A percentile compares a stretch with the other conserved stretches of the same genome.
Evolutionary conservation across 306 rosid species (phyloP).

Genomic region (Crotalaria pallida): DNA sequence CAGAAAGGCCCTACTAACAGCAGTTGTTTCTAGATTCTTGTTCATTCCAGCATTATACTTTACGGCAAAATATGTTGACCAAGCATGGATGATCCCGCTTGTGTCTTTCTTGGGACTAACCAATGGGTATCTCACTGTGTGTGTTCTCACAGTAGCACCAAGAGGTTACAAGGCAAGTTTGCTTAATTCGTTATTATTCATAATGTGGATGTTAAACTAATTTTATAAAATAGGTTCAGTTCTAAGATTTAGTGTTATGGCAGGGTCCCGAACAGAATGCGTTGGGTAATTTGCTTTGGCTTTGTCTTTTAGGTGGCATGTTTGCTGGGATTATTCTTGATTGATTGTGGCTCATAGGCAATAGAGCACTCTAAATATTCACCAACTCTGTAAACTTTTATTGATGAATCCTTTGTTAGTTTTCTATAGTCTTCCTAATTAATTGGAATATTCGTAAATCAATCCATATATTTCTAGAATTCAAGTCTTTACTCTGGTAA

Average conservation of each 20-base stretch:
- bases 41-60: slow-evolving; percentile 32
- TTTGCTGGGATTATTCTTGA: slow-evolving; percentile 63
- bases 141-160: slow-evolving; percentile 74
- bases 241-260: slow-evolving; percentile 2
- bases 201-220: background rate
- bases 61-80: slow-evolving; percentile 74
- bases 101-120: slow-evolving; percentile 61
- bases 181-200: background rate
- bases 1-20: slow-evolving; percentile 49
- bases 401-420: background rate
- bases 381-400: background rate
- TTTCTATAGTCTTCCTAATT: background rate
- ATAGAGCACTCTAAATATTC: slow-evolving; percentile 16
- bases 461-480: background rate
- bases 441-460: background rate
- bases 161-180: slow-evolving; percentile 63
- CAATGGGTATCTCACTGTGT: slow-evolving; percentile 81
- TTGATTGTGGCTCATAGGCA: slow-evolving; percentile 86
- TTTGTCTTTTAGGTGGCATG: slow-evolving; percentile 54
- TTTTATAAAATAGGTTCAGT: background rate
- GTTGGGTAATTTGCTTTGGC: slow-evolving; percentile 71
- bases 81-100: slow-evolving; percentile 84
- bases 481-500: background rate
- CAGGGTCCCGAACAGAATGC: slow-evolving; percentile 98
- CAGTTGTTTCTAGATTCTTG: background rate